Percentiles rank a stretch among this genome's conserved stretches.
phyloP scores from a whole-genome alignment of 768 basidiomycete species.

The Suillus lakei region DNA sequence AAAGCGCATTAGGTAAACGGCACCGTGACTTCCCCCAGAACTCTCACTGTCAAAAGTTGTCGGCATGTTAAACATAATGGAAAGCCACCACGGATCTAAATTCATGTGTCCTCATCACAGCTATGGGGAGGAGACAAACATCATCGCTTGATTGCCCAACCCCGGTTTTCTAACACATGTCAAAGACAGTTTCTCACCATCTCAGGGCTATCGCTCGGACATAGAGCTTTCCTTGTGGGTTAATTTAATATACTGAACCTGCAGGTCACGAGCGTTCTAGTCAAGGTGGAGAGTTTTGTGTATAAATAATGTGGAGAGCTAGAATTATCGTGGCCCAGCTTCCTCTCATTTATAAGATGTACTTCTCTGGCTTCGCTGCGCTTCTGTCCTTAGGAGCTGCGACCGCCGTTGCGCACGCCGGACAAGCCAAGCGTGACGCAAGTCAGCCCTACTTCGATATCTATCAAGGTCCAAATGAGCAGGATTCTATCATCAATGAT shows the following conservation, averaged over 20 bases:
- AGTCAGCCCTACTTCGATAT: constrained; percentile 19
- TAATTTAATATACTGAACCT: too few species aligned
- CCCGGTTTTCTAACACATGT: not conserved
- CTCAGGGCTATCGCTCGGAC: not conserved
- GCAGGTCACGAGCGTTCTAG: not conserved
- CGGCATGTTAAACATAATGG: not conserved
- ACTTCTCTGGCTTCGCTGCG: constrained; percentile 4
- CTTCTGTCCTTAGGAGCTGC: constrained; percentile 13
- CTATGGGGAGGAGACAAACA: not conserved
- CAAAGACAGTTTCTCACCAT: constrained; percentile 10
- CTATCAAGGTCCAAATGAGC: constrained; percentile 17
- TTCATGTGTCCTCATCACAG: not conserved
- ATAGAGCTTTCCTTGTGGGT: not conserved
- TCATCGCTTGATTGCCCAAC: not conserved
- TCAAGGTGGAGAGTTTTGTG: not conserved
- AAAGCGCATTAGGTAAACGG: not conserved
- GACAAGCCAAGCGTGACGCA: constrained; percentile 13
- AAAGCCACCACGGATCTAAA: not conserved
- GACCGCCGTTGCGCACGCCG: constrained; percentile 8
- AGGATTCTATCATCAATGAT: constrained; percentile 17
- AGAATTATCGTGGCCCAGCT: constrained; percentile 10
- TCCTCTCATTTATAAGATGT: constrained; percentile 15
- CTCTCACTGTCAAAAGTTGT: not conserved
- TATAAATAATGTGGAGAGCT: not conserved
- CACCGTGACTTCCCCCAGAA: not conserved